These are phyloP conservation scores for Persicaria tinctoria DNA, from an alignment of 148 eudicot species.

Conservation along the genomic window DNA sequence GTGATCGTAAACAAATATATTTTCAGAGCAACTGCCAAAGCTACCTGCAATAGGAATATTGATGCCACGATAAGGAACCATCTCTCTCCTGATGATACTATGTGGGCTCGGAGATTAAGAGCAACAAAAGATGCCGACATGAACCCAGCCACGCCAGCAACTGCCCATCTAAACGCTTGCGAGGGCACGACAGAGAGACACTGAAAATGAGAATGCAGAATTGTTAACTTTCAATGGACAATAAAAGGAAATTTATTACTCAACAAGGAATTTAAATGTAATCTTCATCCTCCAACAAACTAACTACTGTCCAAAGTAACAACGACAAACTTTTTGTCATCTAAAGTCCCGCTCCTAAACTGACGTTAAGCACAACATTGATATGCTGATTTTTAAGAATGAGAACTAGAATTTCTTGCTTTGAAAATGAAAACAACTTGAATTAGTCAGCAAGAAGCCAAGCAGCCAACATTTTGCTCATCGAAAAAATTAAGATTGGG, in stretches of 20 bases:
- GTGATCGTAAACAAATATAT: constrained; percentile 63
- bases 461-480: background rate
- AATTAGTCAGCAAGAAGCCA: background rate
- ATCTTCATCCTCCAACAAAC: background rate
- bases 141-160: constrained; percentile 93
- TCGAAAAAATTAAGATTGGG: background rate
- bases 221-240: background rate
- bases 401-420: background rate
- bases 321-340: background rate
- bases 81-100: constrained; percentile 80
- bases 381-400: no score
- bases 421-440: background rate
- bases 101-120: constrained; percentile 78
- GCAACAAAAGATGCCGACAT: constrained; percentile 97
- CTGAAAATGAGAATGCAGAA: constrained; percentile 36
- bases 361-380: background rate
- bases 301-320: background rate
- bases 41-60: constrained; percentile 87
- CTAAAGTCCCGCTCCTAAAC: background rate
- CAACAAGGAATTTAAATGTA: background rate
- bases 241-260: background rate
- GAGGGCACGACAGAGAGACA: constrained; percentile 77
- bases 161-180: constrained; percentile 76
- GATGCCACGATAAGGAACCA: constrained; percentile 92
- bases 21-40: constrained; percentile 73